phyloP scores from a whole-genome alignment of 768 basidiomycete genomes.

The Cystofilobasidium bisporidii region DNA sequence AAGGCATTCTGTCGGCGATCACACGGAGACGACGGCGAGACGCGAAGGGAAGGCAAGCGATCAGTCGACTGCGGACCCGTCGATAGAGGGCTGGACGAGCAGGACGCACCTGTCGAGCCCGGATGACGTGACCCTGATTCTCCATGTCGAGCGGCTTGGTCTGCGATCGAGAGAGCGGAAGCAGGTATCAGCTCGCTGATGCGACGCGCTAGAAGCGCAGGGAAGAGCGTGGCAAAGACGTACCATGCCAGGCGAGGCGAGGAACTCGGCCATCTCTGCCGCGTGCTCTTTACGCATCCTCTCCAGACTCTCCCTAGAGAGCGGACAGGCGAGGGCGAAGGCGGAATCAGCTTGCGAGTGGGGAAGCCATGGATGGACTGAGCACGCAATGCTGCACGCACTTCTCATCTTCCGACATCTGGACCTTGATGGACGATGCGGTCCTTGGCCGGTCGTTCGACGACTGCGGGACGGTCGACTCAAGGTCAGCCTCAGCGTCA shows the following conservation, averaged over 20 bases:
- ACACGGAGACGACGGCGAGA: too few relatives aligned
- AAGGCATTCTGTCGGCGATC: too few relatives aligned
- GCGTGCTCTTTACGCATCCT: not conserved
- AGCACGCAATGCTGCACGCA: not conserved
- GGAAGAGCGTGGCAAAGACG: not conserved
- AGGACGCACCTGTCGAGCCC: not conserved
- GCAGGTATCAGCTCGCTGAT: not conserved
- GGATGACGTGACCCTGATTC: not conserved
- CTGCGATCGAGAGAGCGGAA: not conserved
- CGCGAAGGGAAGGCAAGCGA: too few relatives aligned
- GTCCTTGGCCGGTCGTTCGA: not conserved
- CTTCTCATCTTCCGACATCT: not conserved
- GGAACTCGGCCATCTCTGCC: not conserved
- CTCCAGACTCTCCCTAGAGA: not conserved
- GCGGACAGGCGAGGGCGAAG: not conserved
- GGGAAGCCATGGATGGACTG: not conserved
- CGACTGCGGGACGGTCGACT: too few relatives aligned
- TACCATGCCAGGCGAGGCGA: not conserved
- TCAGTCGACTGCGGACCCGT: too few relatives aligned
- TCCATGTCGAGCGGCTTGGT: not conserved
- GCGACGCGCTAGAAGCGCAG: not conserved
- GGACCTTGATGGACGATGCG: not conserved
- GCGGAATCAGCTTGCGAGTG: too few relatives aligned
- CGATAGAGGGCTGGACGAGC: too few relatives aligned
- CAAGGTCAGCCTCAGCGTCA: too few relatives aligned